Evolutionary conservation across 2,329 filamentous ascomycete species (phyloP).

Genomic region (Aspergillus carbonarius): DNA sequence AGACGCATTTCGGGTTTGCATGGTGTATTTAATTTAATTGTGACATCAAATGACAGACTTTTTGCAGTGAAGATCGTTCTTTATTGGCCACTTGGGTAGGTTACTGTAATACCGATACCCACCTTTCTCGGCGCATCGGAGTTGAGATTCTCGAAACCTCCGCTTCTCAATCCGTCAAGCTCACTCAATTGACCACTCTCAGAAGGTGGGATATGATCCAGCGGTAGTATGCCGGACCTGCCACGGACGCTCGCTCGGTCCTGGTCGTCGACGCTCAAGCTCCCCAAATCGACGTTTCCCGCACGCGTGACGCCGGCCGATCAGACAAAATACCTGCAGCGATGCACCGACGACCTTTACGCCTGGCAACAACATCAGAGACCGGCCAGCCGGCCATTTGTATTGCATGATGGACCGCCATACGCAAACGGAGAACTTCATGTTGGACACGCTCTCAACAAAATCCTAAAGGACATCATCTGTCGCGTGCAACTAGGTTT

Average conservation of each 20-base stretch:
- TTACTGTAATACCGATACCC: background rate
- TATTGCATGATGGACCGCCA: slow-evolving; percentile 91
- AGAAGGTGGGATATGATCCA: slow-evolving; percentile 26
- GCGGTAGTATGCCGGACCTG: slow-evolving; percentile 40
- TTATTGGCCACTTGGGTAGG: background rate
- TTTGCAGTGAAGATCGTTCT: too few relatives aligned
- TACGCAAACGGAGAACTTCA: slow-evolving; percentile 94
- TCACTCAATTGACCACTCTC: slow-evolving; percentile 6
- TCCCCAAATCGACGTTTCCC: slow-evolving; percentile 73
- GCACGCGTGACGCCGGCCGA: slow-evolving; percentile 47
- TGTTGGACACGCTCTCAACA: slow-evolving; percentile 93
- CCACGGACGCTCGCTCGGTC: slow-evolving; percentile 45
- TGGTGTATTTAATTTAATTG: background rate
- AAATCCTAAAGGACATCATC: slow-evolving; percentile 94
- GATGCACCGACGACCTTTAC: slow-evolving; percentile 86
- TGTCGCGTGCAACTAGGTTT: slow-evolving; percentile 75
- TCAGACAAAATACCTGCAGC: slow-evolving; percentile 61
- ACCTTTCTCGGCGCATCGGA: background rate
- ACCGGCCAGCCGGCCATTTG: slow-evolving; percentile 61
- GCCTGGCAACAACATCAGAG: slow-evolving; percentile 70
- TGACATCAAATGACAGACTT: background rate
- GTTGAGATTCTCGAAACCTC: slow-evolving; percentile 1
- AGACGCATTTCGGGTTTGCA: background rate
- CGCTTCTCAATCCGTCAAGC: background rate
- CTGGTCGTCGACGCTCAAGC: slow-evolving; percentile 72